Conservation (phyloP, 768 basidiomycete genomes). For the Omphalotus guepiniiformis region DNA sequence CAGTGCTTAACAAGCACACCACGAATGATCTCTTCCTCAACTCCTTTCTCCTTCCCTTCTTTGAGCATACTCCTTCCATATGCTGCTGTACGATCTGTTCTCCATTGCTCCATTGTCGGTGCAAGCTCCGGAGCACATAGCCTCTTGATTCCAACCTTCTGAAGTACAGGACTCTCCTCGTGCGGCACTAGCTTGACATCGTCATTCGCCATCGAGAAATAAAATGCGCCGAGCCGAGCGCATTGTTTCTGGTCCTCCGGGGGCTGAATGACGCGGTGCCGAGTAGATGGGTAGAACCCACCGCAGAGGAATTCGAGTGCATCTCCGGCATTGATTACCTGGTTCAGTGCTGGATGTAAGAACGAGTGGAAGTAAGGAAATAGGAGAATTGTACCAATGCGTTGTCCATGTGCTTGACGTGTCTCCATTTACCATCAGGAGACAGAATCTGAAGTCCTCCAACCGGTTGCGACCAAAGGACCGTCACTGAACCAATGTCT, state of each 20-base stretch:
- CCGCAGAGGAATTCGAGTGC: slow-evolving; percentile 41
- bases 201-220: slow-evolving; percentile 43
- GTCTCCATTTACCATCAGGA: slow-evolving; percentile 49
- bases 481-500: slow-evolving; percentile 54
- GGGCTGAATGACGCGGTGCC: slow-evolving; percentile 37
- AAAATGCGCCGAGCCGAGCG: slow-evolving; percentile 44
- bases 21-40: slow-evolving; percentile 42
- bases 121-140: slow-evolving; percentile 29
- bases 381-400: slow-evolving; percentile 41
- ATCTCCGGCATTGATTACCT: slow-evolving; percentile 42
- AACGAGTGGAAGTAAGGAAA: not conserved
- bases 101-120: slow-evolving; percentile 39
- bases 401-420: slow-evolving; percentile 56
- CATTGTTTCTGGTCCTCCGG: slow-evolving; percentile 39
- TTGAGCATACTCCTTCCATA: slow-evolving; percentile 32
- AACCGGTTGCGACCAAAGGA: slow-evolving; percentile 60
- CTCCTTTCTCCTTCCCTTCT: slow-evolving; percentile 25
- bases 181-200: slow-evolving; percentile 37
- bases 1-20: slow-evolving; percentile 46
- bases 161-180: slow-evolving; percentile 37
- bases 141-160: slow-evolving; percentile 29
- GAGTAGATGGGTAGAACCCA: slow-evolving; percentile 2
- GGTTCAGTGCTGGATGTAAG: no score
- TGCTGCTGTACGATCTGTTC: slow-evolving; percentile 33
- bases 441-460: slow-evolving; percentile 54